Percentiles rank a stretch among this genome's conserved stretches.
These are phyloP conservation scores for Colletotrichum melonis DNA, from an alignment of 2,329 filamentous ascomycete genomes.

Conservation along the genomic window DNA sequence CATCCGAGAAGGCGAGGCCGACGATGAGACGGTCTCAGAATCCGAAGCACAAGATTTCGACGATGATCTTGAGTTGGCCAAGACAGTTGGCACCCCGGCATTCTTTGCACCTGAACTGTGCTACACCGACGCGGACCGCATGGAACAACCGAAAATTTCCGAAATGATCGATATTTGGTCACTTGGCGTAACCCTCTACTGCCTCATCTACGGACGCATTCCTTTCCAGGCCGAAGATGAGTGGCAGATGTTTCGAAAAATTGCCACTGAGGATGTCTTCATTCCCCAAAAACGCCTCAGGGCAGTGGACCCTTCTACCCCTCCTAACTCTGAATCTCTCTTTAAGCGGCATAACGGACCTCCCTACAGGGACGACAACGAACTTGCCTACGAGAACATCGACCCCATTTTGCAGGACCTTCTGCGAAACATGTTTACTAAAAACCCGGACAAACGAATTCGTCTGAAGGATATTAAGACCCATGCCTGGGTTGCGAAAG, in stretches of 20 bases:
- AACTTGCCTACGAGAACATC: constrained; percentile 86
- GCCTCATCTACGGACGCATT: constrained; percentile 91
- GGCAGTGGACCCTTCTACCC: constrained; percentile 73
- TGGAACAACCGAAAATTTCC: constrained; percentile 80
- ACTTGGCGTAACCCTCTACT: constrained; percentile 94
- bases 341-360: constrained; percentile 69
- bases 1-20: constrained; percentile 83
- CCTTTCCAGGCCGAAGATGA: constrained; percentile 94
- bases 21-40: constrained; percentile 79
- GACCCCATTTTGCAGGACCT: constrained; percentile 85
- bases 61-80: constrained; percentile 94
- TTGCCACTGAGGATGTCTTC: constrained; percentile 92
- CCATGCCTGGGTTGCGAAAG: constrained; percentile 89
- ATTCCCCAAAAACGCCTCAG: constrained; percentile 86
- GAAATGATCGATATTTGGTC: constrained; percentile 98
- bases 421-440: constrained; percentile 81
- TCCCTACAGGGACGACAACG: constrained; percentile 80
- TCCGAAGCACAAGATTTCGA: constrained; percentile 89
- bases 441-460: constrained; percentile 90
- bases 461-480: constrained; percentile 92
- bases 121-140: constrained; percentile 79
- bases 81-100: constrained; percentile 96
- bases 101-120: constrained; percentile 98
- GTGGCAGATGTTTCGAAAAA: constrained; percentile 90
- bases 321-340: constrained; percentile 64